phyloP scores from a whole-genome alignment of 1,284 basidiomycete species.

The Chondrostereum purpureum region DNA sequence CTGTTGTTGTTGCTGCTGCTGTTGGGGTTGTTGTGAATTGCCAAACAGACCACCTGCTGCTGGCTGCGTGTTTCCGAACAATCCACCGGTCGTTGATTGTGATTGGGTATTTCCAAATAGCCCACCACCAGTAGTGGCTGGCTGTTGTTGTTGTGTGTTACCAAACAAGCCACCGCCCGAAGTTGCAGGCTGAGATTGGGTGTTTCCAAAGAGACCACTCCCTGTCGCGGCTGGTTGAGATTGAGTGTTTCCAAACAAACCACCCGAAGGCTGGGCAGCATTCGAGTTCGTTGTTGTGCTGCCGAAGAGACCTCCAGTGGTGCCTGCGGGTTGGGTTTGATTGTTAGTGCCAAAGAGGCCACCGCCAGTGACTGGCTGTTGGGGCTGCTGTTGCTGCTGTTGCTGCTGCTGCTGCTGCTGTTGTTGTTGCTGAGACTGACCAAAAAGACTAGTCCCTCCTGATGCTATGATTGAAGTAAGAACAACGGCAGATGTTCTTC shows the following conservation, averaged over 20 bases:
- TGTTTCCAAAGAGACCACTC: no score
- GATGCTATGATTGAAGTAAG: background rate
- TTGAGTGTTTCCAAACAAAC: background rate
- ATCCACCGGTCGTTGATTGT: background rate
- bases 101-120: slow-evolving; percentile 2
- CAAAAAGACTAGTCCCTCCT: background rate
- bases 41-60: slow-evolving; percentile 1
- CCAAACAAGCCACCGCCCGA: no score
- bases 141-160: background rate
- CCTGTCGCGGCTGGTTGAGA: background rate
- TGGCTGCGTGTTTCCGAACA: slow-evolving; percentile 4
- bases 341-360: no score
- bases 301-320: background rate
- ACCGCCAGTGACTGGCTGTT: no score
- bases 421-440: background rate
- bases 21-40: slow-evolving; percentile 5
- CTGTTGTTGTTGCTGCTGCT: background rate
- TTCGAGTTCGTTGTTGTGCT: background rate
- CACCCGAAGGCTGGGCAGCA: background rate
- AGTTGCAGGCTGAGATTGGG: no score
- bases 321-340: no score
- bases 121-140: slow-evolving; percentile 1
- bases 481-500: background rate
- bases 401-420: no score
- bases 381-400: no score